Base-by-base conservation (phyloP, 169 alveolate genomes). In the Theileria luwenshuni region DNA sequence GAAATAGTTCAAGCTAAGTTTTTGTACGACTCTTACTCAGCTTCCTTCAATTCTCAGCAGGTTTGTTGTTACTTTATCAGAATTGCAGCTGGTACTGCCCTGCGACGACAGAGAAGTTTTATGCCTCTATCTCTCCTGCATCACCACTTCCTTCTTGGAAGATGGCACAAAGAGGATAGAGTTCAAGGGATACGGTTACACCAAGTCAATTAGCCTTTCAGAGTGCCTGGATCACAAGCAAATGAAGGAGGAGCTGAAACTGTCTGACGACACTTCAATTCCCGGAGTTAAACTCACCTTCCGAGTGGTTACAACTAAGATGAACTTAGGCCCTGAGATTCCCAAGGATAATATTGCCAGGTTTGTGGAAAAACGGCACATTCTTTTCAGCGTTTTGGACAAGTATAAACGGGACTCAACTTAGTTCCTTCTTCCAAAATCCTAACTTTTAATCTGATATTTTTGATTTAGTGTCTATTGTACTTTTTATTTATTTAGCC, bases 111-210 rank as follows among this genome's bases (percentile, higher is more conserved):
- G 61, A 19, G 68, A 81, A 62, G 63, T 21, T 45, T 21, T 81
- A 12, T 8, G 59, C 23, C 60, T 81, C 12, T 81, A 81, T 32
- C 47, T 74, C 8, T 73, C 85, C 17, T 74, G 58, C 35, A 32
- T 81, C 1, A 61, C 60, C n/a, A 52, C 71, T 0, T 25, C 13
- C 15, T 10, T 43, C 0, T 60, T 30, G 38, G 85, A 64, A 69
- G 69, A 81, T 2, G 69, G 76, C 10, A 32, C 60, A 3, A 32
- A 73, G 7, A 13, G 62, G 21, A 3, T 81, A 10, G 81, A 58
- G 19, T 42, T 81, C 13, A 64, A 49, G 48, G 89, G 89, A 5
- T 48, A 73, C 52, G 79, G 81, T 8, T 74, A 64, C 69, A 81
- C 89, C 3, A 43, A 47, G 28, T 56, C 60, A 15, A 71, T 79